These are phyloP conservation scores for Mycena kentingensis DNA, from an alignment of 768 basidiomycete genomes.

Conservation along the genomic window DNA sequence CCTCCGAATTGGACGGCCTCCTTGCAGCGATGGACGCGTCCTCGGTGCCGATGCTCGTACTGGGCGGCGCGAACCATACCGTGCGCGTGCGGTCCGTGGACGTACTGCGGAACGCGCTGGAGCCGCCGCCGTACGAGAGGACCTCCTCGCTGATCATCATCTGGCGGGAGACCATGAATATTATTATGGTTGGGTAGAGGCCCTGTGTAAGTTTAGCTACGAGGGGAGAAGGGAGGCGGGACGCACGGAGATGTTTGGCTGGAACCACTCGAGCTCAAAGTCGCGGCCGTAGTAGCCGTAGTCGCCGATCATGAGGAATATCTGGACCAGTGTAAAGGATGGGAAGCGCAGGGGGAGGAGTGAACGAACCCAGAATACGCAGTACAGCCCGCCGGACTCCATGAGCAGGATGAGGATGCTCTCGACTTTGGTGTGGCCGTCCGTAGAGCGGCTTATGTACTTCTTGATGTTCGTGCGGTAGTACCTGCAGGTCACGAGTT, in stretches of 20 bases:
- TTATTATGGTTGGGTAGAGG: neutral
- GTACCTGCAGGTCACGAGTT: constrained; percentile 8
- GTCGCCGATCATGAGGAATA: constrained; percentile 19
- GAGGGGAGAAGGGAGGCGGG: too few species aligned
- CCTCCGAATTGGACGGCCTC: too few species aligned
- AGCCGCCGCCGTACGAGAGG: neutral
- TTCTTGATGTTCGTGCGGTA: constrained; percentile 21
- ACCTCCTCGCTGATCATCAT: constrained; percentile 5
- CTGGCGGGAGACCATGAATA: constrained; percentile 1
- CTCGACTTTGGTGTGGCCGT: constrained; percentile 13
- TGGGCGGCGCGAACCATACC: too few species aligned
- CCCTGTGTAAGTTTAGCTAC: too few species aligned
- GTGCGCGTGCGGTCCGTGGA: too few species aligned
- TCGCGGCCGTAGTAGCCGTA: constrained; percentile 18
- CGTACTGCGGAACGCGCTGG: too few species aligned
- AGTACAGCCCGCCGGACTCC: constrained; percentile 21
- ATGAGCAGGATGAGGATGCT: constrained; percentile 20
- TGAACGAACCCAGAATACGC: constrained; percentile 19
- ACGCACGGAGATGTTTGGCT: constrained; percentile 18
- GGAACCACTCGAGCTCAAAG: constrained; percentile 21
- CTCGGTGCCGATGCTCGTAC: too few species aligned
- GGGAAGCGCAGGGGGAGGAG: neutral
- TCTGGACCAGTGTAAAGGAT: neutral
- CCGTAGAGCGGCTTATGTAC: constrained; percentile 8
- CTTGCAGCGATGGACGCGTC: too few species aligned